Percentiles rank a stretch among this genome's conserved stretches.
Evolutionary conservation across 1,284 basidiomycete species (phyloP).

Genomic region (Sanghuangporus weigelae): DNA sequence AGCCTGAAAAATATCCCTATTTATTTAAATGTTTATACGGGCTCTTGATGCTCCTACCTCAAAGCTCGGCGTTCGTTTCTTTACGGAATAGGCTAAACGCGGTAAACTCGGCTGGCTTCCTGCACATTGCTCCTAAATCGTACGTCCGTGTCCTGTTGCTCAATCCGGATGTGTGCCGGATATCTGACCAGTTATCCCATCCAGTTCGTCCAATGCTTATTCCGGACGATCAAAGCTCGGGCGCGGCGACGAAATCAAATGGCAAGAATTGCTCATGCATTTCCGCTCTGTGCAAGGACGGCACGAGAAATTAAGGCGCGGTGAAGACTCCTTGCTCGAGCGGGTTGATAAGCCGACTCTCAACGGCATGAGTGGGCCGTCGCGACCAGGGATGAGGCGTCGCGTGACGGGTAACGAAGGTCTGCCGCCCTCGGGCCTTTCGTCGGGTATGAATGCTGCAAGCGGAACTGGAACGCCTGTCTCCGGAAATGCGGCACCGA

Average conservation of each 20-base stretch:
- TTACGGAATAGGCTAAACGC: slow-evolving; percentile 91
- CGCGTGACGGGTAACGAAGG: slow-evolving; percentile 12
- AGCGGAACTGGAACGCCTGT: not conserved
- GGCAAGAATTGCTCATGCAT: slow-evolving; percentile 85
- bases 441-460: not conserved
- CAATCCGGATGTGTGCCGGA: not conserved
- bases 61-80: slow-evolving; percentile 95
- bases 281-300: slow-evolving; percentile 80
- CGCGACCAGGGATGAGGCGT: slow-evolving; percentile 15
- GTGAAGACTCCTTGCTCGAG: slow-evolving; percentile 14
- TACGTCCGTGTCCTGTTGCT: slow-evolving; percentile 30
- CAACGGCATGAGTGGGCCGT: slow-evolving; percentile 6
- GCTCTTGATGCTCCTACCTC: slow-evolving; percentile 94
- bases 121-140: slow-evolving; percentile 84
- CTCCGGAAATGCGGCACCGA: not conserved
- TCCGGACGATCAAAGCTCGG: slow-evolving; percentile 69
- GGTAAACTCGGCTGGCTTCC: slow-evolving; percentile 91
- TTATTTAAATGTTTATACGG: slow-evolving; percentile 98
- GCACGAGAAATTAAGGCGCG: slow-evolving; percentile 81
- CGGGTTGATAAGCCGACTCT: not conserved
- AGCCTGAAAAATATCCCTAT: slow-evolving; percentile 95
- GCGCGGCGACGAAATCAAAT: slow-evolving; percentile 82
- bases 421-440: not conserved
- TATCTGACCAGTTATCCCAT: not conserved
- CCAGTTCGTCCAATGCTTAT: slow-evolving; percentile 27